phyloP scores from a whole-genome alignment of 106 monocot species.

The Posidonia australis region DNA sequence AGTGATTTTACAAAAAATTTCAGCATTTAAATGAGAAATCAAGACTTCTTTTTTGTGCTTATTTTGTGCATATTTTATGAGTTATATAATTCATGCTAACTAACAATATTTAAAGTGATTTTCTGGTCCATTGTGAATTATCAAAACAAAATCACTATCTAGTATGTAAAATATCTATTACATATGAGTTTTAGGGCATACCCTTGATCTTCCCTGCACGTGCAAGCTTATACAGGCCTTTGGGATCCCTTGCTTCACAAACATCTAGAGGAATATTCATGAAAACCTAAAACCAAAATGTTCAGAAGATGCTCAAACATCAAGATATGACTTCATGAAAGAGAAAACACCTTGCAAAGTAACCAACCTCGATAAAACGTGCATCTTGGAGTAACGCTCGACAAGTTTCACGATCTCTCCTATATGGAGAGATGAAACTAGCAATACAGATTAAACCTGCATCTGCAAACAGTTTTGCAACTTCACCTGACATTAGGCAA shows the following conservation, averaged over 20 bases:
- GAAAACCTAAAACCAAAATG: conserved; percentile 43
- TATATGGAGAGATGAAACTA: conserved; percentile 84
- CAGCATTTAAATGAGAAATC: too few relatives aligned
- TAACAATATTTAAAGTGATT: too few relatives aligned
- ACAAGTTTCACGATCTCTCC: conserved; percentile 70
- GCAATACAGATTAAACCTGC: conserved; percentile 83
- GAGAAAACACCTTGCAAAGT: neutral
- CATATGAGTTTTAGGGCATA: conserved; percentile 6
- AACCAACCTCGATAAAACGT: conserved; percentile 53
- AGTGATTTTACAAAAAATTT: too few relatives aligned
- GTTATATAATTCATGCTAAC: too few relatives aligned
- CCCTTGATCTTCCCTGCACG: conserved; percentile 88
- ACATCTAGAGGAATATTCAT: conserved; percentile 81
- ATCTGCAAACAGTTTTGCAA: conserved; percentile 82
- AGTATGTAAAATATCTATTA: neutral
- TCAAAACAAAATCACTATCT: neutral
- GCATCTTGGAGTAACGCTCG: conserved; percentile 48
- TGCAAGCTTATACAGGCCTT: conserved; percentile 92
- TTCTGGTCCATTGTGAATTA: too few relatives aligned
- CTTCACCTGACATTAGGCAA: conserved; percentile 44
- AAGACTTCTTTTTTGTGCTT: too few relatives aligned
- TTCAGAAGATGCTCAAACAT: neutral
- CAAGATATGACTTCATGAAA: neutral
- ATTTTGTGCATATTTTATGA: too few relatives aligned
- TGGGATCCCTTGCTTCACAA: conserved; percentile 79